These are phyloP conservation scores for Aspergillus fumigatus DNA, from an alignment of 2,329 filamentous ascomycete genomes.

Conservation along the genomic window DNA sequence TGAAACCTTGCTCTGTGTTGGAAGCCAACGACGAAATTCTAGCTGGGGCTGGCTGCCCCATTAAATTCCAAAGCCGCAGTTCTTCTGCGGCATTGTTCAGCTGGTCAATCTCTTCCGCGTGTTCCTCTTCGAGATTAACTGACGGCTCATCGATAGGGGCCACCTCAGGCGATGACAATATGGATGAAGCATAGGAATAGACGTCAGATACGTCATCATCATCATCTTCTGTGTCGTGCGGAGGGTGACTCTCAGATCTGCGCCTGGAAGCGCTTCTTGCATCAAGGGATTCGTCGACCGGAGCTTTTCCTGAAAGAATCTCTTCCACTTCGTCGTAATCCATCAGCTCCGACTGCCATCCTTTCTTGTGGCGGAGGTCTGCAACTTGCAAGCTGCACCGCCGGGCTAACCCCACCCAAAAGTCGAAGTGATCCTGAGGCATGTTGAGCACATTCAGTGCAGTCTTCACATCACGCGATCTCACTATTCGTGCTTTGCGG, in stretches of 20 bases:
- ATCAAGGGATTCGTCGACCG: slow-evolving; percentile 6
- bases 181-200: background rate
- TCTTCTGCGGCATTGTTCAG: slow-evolving; percentile 44
- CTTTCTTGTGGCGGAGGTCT: slow-evolving; percentile 31
- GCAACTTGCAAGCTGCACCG: slow-evolving; percentile 51
- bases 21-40: slow-evolving; percentile 14
- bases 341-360: slow-evolving; percentile 24
- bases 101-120: slow-evolving; percentile 47
- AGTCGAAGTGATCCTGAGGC: slow-evolving; percentile 41
- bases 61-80: slow-evolving; percentile 38
- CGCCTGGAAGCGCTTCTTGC: slow-evolving; percentile 6
- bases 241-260: background rate
- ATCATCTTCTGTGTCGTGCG: slow-evolving; percentile 1
- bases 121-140: slow-evolving; percentile 37
- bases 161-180: slow-evolving; percentile 1
- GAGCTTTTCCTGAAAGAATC: slow-evolving; percentile 25
- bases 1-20: slow-evolving; percentile 8
- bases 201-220: slow-evolving; percentile 8
- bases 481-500: slow-evolving; percentile 34
- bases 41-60: slow-evolving; percentile 28
- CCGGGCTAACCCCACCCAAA: slow-evolving; percentile 51
- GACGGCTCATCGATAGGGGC: slow-evolving; percentile 6
- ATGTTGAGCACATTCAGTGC: slow-evolving; percentile 54
- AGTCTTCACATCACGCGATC: slow-evolving; percentile 48
- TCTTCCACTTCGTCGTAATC: slow-evolving; percentile 42